Conservation (phyloP, 176 grass and related monocot species). For the Rhynchospora breviuscula region DNA sequence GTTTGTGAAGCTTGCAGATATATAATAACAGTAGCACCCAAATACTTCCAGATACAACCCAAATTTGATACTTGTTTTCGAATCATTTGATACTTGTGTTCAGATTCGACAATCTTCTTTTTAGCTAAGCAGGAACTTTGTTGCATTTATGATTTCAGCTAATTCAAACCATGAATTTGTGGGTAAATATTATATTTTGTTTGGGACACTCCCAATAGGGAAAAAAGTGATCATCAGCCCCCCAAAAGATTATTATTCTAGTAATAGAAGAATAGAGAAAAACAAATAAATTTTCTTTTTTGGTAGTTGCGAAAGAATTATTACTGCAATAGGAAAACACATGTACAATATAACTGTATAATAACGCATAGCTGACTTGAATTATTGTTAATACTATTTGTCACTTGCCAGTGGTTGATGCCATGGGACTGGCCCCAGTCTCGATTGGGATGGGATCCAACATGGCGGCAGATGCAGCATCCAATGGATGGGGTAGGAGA, state of each 20-base stretch:
- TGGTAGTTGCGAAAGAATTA: neutral
- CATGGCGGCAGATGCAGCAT: constrained; percentile 32
- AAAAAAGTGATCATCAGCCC: neutral
- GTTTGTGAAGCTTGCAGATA: neutral
- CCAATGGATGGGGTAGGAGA: constrained; percentile 62
- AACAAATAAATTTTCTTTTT: no score
- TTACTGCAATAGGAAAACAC: neutral
- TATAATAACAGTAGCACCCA: neutral
- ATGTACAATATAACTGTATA: neutral
- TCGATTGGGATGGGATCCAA: constrained; percentile 14
- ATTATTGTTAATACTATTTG: constrained; percentile 31
- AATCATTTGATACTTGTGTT: neutral
- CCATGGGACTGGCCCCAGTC: constrained; percentile 46
- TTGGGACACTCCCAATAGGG: neutral
- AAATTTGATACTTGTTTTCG: neutral
- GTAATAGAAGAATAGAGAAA: neutral
- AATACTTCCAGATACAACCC: neutral
- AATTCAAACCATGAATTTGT: neutral
- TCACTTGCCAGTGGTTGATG: constrained; percentile 53
- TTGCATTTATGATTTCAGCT: neutral
- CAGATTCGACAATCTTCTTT: neutral
- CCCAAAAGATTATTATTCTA: neutral
- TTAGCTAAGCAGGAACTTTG: neutral
- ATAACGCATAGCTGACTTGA: constrained; percentile 11
- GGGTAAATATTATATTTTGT: neutral